Evolutionary conservation across 2,329 filamentous ascomycete genomes (phyloP), one percentile per base, ranked within the genome.

Genomic region (Neopestalotiopsis rosae): DNA sequence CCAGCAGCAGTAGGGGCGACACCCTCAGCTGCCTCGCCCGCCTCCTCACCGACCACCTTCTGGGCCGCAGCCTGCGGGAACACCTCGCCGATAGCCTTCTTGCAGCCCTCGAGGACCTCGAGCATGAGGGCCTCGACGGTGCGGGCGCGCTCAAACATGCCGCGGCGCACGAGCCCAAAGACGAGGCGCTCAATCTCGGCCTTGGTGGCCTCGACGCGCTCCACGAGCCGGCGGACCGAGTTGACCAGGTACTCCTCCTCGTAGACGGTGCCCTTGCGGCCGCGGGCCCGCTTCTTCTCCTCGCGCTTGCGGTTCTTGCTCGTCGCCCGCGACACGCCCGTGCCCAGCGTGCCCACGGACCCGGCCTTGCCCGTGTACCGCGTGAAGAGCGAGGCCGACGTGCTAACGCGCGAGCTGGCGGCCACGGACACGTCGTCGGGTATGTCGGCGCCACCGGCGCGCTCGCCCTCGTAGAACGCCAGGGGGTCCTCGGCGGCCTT

Each of bases 241-340:
- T 95, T 96, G 69, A 97, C 91, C 5, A 99, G 88, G 79, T 99
- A 99, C 80, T 98, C 96, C 78, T 98, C 95, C 80, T 99, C 96
- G 80, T 99, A 99, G 5, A 99, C 93, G 17, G 94, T 97, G 12
- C 96, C 96, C 84, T 98, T 98, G 79, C 97, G 95, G 30, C 96
- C 96, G 7, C 94, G 86, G 0, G 96, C 96, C 17, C 95, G 90
- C 87, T 99, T 99, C 79, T 97, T 90, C 85, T 99, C 96, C 81
- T 99, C 96, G 24, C 94, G 88, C 30, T 92, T 87, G 66, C 94
- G 90, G 77, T 97, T 98, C 85, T 96, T 97, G 77, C 90, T 92
- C 56, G 94, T 97, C 69, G 92, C 92, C 13, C 94, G 88, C 64
- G 90, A 93, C 2, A 92, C 90, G 38, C 90, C 89, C 13, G 92